A percentile compares a stretch with the other conserved stretches of the same genome.
These are phyloP conservation scores for Saccharomycopsis fermentans DNA, from an alignment of 805 yeast species.

Conservation along the genomic window DNA sequence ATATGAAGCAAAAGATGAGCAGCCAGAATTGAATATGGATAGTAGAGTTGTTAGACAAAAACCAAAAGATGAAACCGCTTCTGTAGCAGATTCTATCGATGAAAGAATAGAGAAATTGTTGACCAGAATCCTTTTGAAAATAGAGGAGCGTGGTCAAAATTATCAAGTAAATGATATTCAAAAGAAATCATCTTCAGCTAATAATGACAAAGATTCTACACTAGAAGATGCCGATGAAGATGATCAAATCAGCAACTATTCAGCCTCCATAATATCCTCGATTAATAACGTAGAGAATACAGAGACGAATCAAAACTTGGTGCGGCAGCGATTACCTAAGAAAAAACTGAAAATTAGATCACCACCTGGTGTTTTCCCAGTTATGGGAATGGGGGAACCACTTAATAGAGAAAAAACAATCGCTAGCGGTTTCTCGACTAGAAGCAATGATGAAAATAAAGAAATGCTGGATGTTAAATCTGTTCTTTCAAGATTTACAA, in stretches of 20 bases:
- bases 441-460: constrained; percentile 21
- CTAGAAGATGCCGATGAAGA: background rate
- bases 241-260: constrained; percentile 2
- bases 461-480: constrained; percentile 17
- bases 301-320: background rate
- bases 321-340: background rate
- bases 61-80: constrained; percentile 9
- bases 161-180: background rate
- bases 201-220: background rate
- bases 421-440: constrained; percentile 27
- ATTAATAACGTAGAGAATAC: background rate
- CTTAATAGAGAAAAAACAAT: constrained; percentile 45
- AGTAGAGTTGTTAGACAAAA: constrained; percentile 61
- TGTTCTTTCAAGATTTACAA: constrained; percentile 17
- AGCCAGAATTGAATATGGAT: constrained; percentile 67
- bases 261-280: background rate
- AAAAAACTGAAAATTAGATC: constrained; percentile 29
- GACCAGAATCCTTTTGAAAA: background rate
- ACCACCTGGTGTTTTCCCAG: constrained; percentile 75
- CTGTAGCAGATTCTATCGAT: constrained; percentile 9
- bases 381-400: constrained; percentile 67
- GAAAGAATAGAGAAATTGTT: constrained; percentile 2
- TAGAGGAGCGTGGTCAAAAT: background rate
- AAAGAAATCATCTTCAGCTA: background rate
- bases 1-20: constrained; percentile 69